Evolutionary conservation across 139 green algal species (phyloP).

Genomic region (Choricystis sp.): DNA sequence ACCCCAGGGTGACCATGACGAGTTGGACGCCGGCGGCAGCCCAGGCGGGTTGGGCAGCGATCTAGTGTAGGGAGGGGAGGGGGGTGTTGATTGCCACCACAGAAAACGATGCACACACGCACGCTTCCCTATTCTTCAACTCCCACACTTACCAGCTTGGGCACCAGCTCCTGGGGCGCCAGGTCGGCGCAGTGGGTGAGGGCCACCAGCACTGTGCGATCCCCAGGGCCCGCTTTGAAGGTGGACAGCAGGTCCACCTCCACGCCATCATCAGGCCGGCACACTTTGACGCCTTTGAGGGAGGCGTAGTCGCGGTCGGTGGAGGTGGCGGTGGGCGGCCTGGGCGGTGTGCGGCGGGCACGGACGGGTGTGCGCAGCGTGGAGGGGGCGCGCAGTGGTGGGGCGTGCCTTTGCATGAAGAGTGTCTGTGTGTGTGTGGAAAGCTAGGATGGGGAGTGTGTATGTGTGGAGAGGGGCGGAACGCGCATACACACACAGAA

Average conservation of each 20-base stretch:
- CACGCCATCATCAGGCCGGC: not conserved
- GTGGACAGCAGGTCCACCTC: constrained; percentile 2
- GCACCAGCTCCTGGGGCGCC: constrained; percentile 42
- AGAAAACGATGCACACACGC: not conserved
- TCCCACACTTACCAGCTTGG: constrained; percentile 40
- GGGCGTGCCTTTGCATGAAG: too few relatives aligned
- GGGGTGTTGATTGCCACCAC: too few relatives aligned
- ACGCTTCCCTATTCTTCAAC: constrained; percentile 4
- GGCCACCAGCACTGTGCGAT: constrained; percentile 25
- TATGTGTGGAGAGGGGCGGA: too few relatives aligned
- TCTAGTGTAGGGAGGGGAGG: too few relatives aligned
- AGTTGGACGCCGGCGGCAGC: constrained; percentile 16
- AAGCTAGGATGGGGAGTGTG: too few relatives aligned
- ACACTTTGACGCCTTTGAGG: constrained; percentile 3
- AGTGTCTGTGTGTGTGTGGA: too few relatives aligned
- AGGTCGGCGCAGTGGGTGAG: constrained; percentile 66
- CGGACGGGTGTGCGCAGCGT: too few relatives aligned
- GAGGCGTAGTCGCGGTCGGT: constrained; percentile 1
- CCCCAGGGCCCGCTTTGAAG: constrained; percentile 1
- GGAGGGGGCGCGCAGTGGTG: too few relatives aligned
- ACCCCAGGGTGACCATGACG: constrained; percentile 34
- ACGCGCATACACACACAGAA: too few relatives aligned
- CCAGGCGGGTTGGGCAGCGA: constrained; percentile 13
- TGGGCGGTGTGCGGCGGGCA: not conserved
- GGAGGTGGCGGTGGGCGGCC: not conserved